Evolutionary conservation across 306 rosid species (phyloP), one percentile per base, ranked within the genome.

Genomic region (Cucurbita argyrosperma): DNA sequence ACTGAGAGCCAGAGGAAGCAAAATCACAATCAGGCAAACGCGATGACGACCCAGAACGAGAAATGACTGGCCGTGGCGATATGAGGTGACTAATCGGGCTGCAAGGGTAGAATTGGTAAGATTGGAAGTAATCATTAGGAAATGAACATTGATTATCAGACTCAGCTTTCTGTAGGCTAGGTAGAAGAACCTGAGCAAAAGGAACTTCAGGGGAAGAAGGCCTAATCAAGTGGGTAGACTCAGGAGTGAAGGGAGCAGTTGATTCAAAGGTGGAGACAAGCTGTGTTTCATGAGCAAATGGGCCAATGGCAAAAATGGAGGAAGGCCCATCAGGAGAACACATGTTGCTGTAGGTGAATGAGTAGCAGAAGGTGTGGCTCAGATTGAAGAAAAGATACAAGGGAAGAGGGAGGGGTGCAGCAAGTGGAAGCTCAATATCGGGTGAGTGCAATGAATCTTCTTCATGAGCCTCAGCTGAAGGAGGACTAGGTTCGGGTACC

Each of bases 131-230:
- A 76, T 83, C 83, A 75, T 82, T 90, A 42, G 96, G 90, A 69
- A 91, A 77, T 67, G 89, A 83, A 84, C 85, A 84, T 72, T 84
- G 87, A 80, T 60, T 84, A 74, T 66, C 84, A 26, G 87, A 81
- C 51, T 89, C 96, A 57, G 82, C 68, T 45, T 83, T 86, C 79
- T 60, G 85, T 21, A 84, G 77, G 26, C 77, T 78, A 10, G 96
- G 85, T 75, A 85, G 87, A 74, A 95, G 88, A 81, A 89, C 80
- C 80, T 84, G 96, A 80, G 99, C 99, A 80, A 95, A 95, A 15
- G 99, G 99, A 54, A 95, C 97, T 84, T 95, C 97, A 0, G 97
- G 99, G 3, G 99, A 95, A 63, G 99, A 91, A 72, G 99, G 99
- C 10, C 96, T 91, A 2, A 97, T 95, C 83, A 95, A 75, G 78